phyloP scores from a whole-genome alignment of 1,284 basidiomycete species.

The Trichosporon sp. region DNA sequence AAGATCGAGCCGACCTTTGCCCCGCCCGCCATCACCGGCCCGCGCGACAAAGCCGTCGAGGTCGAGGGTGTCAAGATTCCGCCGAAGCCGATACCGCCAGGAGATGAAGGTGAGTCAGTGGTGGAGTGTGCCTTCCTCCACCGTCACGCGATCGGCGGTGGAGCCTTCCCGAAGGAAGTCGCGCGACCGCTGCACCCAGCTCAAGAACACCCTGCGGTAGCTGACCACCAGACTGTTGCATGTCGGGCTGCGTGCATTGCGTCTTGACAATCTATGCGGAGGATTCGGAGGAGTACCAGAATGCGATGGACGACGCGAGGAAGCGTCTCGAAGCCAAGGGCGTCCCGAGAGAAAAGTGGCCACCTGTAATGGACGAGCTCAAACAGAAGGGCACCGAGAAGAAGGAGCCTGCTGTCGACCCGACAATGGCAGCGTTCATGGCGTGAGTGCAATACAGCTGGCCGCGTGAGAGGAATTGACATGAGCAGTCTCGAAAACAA shows the following conservation, averaged over 20 bases:
- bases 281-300: conserved; percentile 67
- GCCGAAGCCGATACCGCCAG: conserved; percentile 46
- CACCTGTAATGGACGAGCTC: conserved; percentile 51
- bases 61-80: conserved; percentile 47
- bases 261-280: conserved; percentile 86
- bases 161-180: neutral
- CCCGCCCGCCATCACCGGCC: neutral
- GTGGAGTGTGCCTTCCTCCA: neutral
- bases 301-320: conserved; percentile 63
- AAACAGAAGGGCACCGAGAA: conserved; percentile 27
- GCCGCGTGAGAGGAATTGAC: conserved; percentile 33
- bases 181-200: neutral
- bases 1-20: neutral
- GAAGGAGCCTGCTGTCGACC: conserved; percentile 21
- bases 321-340: conserved; percentile 60
- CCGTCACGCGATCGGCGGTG: conserved; percentile 2
- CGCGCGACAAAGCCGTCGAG: conserved; percentile 34
- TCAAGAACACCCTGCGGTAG: neutral
- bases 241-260: conserved; percentile 86
- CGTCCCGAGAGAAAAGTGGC: conserved; percentile 70
- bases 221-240: conserved; percentile 72
- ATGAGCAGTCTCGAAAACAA: conserved; percentile 22
- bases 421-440: conserved; percentile 32
- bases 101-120: conserved; percentile 46
- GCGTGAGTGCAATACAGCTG: conserved; percentile 33